phyloP scores from a whole-genome alignment of 768 basidiomycete genomes.

The Tephrocybe sp. region DNA sequence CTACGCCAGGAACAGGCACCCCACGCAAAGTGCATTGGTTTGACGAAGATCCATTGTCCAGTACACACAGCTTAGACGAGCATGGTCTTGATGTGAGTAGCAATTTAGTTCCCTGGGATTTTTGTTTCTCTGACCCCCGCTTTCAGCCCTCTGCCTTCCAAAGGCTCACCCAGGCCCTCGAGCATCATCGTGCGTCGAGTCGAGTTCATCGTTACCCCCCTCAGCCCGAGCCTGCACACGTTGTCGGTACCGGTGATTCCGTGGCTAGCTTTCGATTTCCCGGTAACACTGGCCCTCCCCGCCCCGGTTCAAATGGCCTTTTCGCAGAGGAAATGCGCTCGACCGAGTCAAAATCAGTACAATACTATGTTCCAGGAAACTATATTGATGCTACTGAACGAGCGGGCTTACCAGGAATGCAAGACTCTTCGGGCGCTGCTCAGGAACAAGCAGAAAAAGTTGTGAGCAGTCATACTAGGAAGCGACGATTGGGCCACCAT shows the following conservation, averaged over 20 bases:
- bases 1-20: conserved; percentile 35
- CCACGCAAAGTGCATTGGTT: conserved; percentile 56
- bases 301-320: background rate
- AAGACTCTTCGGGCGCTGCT: conserved; percentile 16
- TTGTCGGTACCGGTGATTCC: conserved; percentile 6
- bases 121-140: background rate
- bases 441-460: conserved; percentile 12
- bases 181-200: conserved; percentile 39
- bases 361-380: conserved; percentile 42
- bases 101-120: background rate
- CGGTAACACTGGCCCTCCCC: background rate
- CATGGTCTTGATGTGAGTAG: conserved; percentile 47
- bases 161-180: conserved; percentile 42
- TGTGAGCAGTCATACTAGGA: conserved; percentile 11
- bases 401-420: conserved; percentile 50
- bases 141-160: conserved; percentile 46
- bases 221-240: conserved; percentile 14
- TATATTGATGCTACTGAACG: conserved; percentile 64
- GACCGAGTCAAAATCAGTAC: conserved; percentile 19
- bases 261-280: conserved; percentile 4
- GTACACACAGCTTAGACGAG: conserved; percentile 49
- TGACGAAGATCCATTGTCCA: conserved; percentile 20
- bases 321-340: conserved; percentile 5
- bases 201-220: conserved; percentile 30
- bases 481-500: background rate